Evolutionary conservation across 257 asterid genomes (phyloP), one percentile per base, ranked within the genome.

Genomic region (Salvia hispanica): DNA sequence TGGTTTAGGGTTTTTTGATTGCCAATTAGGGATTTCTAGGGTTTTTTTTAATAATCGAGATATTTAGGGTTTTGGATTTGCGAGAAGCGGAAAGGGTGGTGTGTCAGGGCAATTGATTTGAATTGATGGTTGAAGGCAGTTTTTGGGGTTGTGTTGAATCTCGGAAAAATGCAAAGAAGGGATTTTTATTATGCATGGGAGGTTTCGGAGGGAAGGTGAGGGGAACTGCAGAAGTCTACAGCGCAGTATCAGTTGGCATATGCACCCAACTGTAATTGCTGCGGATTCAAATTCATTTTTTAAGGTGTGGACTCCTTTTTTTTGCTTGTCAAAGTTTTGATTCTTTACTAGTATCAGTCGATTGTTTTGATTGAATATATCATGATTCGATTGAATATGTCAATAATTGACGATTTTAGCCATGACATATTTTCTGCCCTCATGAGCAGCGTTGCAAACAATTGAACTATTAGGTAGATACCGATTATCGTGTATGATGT

Each of bases 101-200:
- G 58, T 9, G 58, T 61, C 36, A 5, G 76, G 58, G 58, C 42
- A 39, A 15, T 70, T 71, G 69, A 58, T 58, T 69, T 58, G 73
- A 46, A 44, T 78, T 64, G 78, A 71, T 71, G 74, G 36, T 82
- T 75, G 76, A 70, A 61, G 66, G 60, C 70, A 57, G 72, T 69
- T 69, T 60, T 28, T 72, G 57, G 21, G 67, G 60, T 44, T 67
- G 54, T 64, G 60, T 14, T 11, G 67, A 62, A 60, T 31, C 64
- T 71, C 69, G 82, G 71, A 54, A 71, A 81, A 76, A 82, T 85
- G 83, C 86, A 44, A 76, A 76, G 31, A 62, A 72, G 74, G 61
- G 62, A 46, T 54, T 76, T 67, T 74, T 71, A 78, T 78, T 80
- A 78, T 78, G 82, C 82, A 71, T 78, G 80, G 87, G 81, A 81